Base-by-base conservation (phyloP, 768 basidiomycete species). In the Hortiboletus campestris region DNA sequence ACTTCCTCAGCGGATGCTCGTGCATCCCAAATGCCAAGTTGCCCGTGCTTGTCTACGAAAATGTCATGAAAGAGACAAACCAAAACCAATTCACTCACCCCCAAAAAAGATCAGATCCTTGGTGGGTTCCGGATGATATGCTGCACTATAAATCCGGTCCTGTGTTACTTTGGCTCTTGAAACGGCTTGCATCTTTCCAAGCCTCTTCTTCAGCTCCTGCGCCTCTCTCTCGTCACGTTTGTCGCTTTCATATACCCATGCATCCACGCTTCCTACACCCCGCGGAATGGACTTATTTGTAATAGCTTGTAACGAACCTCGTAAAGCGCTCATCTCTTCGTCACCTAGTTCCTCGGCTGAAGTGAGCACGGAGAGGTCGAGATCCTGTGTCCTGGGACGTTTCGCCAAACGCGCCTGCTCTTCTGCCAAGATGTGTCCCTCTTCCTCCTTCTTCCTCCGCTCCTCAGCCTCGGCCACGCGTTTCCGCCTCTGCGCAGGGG, bases 21-120 rank as follows among this genome's bases (percentile, higher is more conserved):
- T 11, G 91, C 86, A 71, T 94, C 91, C 91, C 91, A 94, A 35
- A 94, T 85, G 3, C 90, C 91, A 39, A 94, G 74, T 63, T 85
- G 81, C 0, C 91, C 91, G 60, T 89, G 84, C 63, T 92, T 94
- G 63, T 93, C 91, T 91, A 44, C 49, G n/a, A 29, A 41, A n/a
- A 11, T 17, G 35, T 51, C 35, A 63, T 31, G 55, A 43, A 25
- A 40, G 35, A 41, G n/a, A 31, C 29, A 41, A 38, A 32, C 11
- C 5, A 32, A 35, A 36, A 0, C 4, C 6, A 20, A 43, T 10
- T 14, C 2, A 52, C 63, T 57, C 55, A 87, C 89, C 89, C 68
- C 91, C 91, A 67, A 93, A 90, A 67, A 93, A 92, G n/a, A 94
- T 79, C 13, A 94, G 69, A 69, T 94, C 91, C 62, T 89, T 91